These are phyloP conservation scores for Penicillium maclennaniae DNA, from an alignment of 495 filamentous ascomycete genomes.

Conservation along the genomic window DNA sequence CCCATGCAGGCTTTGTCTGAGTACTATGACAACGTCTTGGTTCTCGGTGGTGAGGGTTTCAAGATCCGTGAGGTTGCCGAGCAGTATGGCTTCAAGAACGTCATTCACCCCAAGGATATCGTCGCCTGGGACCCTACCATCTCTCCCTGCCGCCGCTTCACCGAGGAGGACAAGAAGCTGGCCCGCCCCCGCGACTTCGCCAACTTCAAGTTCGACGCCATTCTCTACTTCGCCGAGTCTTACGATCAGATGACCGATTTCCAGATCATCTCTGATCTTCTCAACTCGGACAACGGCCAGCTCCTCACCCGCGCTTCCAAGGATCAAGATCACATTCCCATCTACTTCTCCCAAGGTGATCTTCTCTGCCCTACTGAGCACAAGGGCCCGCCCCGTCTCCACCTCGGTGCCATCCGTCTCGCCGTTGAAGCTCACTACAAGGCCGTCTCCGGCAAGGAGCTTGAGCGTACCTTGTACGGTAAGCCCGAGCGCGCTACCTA, in stretches of 20 bases:
- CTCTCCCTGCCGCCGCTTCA: slow-evolving; percentile 76
- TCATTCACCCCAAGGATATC: slow-evolving; percentile 85
- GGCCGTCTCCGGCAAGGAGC: slow-evolving; percentile 64
- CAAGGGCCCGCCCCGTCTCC: slow-evolving; percentile 64
- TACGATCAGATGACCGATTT: slow-evolving; percentile 79
- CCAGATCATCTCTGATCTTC: slow-evolving; percentile 80
- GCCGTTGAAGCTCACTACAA: slow-evolving; percentile 76
- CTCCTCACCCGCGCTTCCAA: slow-evolving; percentile 64
- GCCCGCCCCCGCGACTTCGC: slow-evolving; percentile 64
- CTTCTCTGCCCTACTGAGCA: slow-evolving; percentile 73
- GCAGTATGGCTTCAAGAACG: slow-evolving; percentile 84
- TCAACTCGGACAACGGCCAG: slow-evolving; percentile 67
- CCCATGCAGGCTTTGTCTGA: slow-evolving; percentile 86
- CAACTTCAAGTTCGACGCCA: slow-evolving; percentile 73
- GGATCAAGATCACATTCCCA: slow-evolving; percentile 63
- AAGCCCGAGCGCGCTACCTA: slow-evolving; percentile 78
- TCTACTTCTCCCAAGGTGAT: slow-evolving; percentile 74
- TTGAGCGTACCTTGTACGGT: slow-evolving; percentile 80
- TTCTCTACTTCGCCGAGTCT: slow-evolving; percentile 78
- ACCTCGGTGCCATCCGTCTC: slow-evolving; percentile 72
- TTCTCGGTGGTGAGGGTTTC: slow-evolving; percentile 84
- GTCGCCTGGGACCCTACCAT: slow-evolving; percentile 79
- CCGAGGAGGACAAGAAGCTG: slow-evolving; percentile 59
- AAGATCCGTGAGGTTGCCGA: slow-evolving; percentile 82
- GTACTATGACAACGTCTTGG: slow-evolving; percentile 80